These are phyloP conservation scores for Sequoiadendron giganteum DNA, from an alignment of 75 land plant genomes.

Conservation along the genomic window DNA sequence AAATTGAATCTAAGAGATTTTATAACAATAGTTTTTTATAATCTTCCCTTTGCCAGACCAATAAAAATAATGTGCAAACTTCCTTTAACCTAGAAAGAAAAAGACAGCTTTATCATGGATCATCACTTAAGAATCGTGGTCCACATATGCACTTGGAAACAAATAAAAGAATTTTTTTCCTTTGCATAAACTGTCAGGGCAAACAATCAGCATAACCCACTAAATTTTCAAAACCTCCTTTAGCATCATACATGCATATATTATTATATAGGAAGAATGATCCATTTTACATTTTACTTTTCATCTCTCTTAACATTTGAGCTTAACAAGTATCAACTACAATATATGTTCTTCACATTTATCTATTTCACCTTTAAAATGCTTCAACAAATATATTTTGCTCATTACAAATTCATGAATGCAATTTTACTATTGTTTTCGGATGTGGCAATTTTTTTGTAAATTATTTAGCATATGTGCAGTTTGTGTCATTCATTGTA, in stretches of 20 bases:
- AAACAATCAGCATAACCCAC: not conserved
- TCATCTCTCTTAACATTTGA: not conserved
- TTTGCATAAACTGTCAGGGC: not conserved
- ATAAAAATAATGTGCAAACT: not conserved
- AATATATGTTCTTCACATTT: not conserved
- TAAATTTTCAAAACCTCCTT: not conserved
- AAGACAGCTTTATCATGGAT: not conserved
- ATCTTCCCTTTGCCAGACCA: not conserved
- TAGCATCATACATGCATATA: not conserved
- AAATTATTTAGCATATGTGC: not conserved
- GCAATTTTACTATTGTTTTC: not conserved
- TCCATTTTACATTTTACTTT: not conserved
- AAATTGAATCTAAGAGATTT: too few species aligned
- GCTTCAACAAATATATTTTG: not conserved
- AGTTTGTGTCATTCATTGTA: not conserved
- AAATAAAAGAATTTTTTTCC: not conserved
- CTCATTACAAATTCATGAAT: not conserved
- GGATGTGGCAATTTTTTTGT: not conserved
- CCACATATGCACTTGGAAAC: not conserved
- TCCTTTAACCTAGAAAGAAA: not conserved
- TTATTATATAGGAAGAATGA: not conserved
- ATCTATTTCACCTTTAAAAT: not conserved
- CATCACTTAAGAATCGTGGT: not conserved
- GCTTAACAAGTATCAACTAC: not conserved
- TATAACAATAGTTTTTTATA: too few species aligned